Base-by-base conservation (phyloP, 352 stramenopile genomes). In the Sclerospora graminicola region DNA sequence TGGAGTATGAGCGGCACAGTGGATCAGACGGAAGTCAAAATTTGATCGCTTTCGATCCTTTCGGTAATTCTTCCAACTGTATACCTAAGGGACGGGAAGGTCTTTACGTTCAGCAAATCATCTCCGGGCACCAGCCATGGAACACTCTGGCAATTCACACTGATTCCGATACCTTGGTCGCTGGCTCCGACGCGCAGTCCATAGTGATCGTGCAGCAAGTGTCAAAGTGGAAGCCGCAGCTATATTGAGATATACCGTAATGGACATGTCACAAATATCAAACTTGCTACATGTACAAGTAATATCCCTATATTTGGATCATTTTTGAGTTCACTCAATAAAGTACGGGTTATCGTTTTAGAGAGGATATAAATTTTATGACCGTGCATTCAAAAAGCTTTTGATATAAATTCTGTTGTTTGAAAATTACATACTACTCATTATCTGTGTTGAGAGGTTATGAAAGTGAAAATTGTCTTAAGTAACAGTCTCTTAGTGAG, bases 141-240 rank as follows among this genome's bases (percentile, higher is more conserved):
- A 83, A 80, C 27, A 45, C 69, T 1, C 43, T 90, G 29, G 71
- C 70, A 6, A 39, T 90, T 43, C 76, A 90, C 58, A 69, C 62
- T 14, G 69, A 79, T 28, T 87, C 72, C 39, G 76, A 90, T 41
- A 82, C 72, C 48, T 56, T 90, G 9, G 48, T 90, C 35, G 73
- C 73, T 1, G 74, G 73, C 23, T 90, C 76, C 13, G 79, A 90
- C 32, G 74, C 75, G 36, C 73, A 90, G 47, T 82, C 79, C 27
- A 50, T 90, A 24, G 29, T 85, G 30, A 58, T 90, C 38, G 57
- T 88, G 19, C 69, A 82, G 56, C 35, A 76, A 13, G 69, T 58
- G 23, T 85, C 73, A 13, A 78, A 77, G 40, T 59, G 51, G 60
- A 54, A 54, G 20, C 36, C 55, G 18, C 53, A 57, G 28, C 15